Evolutionary conservation across 2,329 filamentous ascomycete genomes (phyloP).

Genomic region (Ceratocystis albifundus): DNA sequence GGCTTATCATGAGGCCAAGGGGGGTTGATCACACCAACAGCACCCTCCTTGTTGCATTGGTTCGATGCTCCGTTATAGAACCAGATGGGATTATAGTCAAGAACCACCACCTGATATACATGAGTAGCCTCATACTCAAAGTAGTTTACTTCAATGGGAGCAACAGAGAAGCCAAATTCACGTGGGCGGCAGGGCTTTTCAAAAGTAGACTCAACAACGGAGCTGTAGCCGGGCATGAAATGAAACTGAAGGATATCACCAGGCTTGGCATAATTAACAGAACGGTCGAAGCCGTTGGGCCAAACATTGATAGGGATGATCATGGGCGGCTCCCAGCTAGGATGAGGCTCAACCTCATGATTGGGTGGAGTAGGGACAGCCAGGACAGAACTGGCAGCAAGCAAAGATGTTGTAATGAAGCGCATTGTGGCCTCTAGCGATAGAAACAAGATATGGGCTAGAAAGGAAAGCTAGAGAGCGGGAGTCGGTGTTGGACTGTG

Average conservation of each 20-base stretch:
- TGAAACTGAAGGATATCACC: neutral
- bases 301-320: constrained; percentile 29
- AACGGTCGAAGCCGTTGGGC: constrained; percentile 33
- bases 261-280: neutral
- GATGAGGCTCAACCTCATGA: too few relatives aligned
- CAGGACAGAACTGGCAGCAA: too few relatives aligned
- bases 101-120: constrained; percentile 29
- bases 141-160: too few relatives aligned
- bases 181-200: constrained; percentile 34
- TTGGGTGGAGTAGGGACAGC: too few relatives aligned
- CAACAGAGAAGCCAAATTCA: constrained; percentile 22
- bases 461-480: too few relatives aligned
- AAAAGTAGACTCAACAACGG: constrained; percentile 28
- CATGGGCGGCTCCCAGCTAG: too few relatives aligned
- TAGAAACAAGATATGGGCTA: too few relatives aligned
- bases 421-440: too few relatives aligned
- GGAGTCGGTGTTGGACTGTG: too few relatives aligned
- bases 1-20: too few relatives aligned
- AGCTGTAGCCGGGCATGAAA: neutral
- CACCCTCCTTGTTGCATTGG: constrained; percentile 26
- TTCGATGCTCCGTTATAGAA: neutral
- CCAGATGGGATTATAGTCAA: neutral
- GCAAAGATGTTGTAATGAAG: too few relatives aligned
- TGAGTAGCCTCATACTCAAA: neutral
- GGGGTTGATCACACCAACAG: constrained; percentile 22